Conservation (phyloP, 768 basidiomycete genomes). For the Terana coerulea region DNA sequence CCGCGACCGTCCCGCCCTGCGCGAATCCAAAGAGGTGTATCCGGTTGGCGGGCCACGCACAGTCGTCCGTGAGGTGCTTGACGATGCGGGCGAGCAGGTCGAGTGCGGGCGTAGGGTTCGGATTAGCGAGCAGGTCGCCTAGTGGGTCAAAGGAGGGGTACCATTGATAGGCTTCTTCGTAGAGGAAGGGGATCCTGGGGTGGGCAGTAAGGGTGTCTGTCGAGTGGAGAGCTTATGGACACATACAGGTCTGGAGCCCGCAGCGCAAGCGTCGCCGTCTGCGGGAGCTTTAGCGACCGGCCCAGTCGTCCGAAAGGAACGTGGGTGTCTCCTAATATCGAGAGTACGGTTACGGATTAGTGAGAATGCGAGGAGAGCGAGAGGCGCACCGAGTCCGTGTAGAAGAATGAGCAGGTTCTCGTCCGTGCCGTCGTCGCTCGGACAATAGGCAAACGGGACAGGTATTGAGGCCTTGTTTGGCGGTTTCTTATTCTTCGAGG, state of each 20-base stretch:
- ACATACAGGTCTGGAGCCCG: constrained; percentile 74
- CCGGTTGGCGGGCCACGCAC: constrained; percentile 59
- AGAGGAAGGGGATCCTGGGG: constrained; percentile 68
- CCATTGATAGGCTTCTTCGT: constrained; percentile 84
- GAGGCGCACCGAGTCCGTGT: constrained; percentile 78
- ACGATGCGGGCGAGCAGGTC: constrained; percentile 50
- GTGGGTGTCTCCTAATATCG: constrained; percentile 69
- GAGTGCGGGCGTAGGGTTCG: constrained; percentile 72
- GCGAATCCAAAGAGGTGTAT: constrained; percentile 89
- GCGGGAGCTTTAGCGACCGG: constrained; percentile 73
- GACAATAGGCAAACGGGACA: constrained; percentile 59
- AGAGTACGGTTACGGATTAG: not conserved
- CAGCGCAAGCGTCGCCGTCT: constrained; percentile 81
- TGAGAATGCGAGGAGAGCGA: not conserved
- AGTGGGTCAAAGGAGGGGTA: constrained; percentile 77
- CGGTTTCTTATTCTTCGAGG: constrained; percentile 35
- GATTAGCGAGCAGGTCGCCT: constrained; percentile 64
- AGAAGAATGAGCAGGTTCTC: constrained; percentile 82
- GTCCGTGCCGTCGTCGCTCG: constrained; percentile 81
- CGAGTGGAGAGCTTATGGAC: not conserved
- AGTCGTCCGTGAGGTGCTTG: constrained; percentile 53
- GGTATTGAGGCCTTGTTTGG: constrained; percentile 45
- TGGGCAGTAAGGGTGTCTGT: not conserved
- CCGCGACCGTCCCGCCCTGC: constrained; percentile 79
- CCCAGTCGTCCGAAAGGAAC: constrained; percentile 74